Evolutionary conservation across 768 basidiomycete genomes (phyloP).

Genomic region (Mrakia hoshinonis): DNA sequence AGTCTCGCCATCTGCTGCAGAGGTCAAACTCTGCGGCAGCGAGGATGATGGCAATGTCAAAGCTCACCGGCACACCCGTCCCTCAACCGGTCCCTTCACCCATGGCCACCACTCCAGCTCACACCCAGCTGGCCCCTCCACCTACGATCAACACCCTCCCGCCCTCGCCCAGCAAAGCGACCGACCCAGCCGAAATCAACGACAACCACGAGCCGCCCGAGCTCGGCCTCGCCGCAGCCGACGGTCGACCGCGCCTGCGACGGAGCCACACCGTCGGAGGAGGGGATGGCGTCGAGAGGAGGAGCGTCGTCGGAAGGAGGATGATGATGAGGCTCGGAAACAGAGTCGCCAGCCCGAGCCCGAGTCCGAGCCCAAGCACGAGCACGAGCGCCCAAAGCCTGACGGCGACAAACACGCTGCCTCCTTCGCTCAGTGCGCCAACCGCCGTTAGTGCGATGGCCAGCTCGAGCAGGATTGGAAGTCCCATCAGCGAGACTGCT

Average conservation of each 20-base stretch:
- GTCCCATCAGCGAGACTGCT: too few relatives aligned
- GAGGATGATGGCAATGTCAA: constrained; percentile 68
- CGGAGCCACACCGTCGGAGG: constrained; percentile 38
- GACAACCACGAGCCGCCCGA: not conserved
- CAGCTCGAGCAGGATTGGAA: not conserved
- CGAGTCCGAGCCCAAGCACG: constrained; percentile 30
- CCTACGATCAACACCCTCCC: constrained; percentile 21
- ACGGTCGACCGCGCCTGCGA: constrained; percentile 35
- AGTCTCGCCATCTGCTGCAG: constrained; percentile 52
- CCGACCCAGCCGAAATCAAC: constrained; percentile 32
- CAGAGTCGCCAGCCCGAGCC: constrained; percentile 33
- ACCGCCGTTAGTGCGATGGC: not conserved
- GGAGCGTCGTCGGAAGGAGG: constrained; percentile 40
- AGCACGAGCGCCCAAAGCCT: constrained; percentile 31
- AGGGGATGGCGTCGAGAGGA: constrained; percentile 36
- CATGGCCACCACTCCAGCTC: not conserved
- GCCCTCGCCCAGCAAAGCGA: constrained; percentile 32
- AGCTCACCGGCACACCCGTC: constrained; percentile 65
- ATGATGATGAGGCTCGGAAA: constrained; percentile 41
- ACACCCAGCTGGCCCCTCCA: not conserved
- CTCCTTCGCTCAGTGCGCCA: not conserved
- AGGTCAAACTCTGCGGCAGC: constrained; percentile 86
- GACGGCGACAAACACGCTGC: not conserved
- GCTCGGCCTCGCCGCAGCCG: not conserved
- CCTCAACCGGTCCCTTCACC: constrained; percentile 39